Evolutionary conservation across 352 stramenopile genomes (phyloP).

Genomic region (Phytophthora citrophthora): DNA sequence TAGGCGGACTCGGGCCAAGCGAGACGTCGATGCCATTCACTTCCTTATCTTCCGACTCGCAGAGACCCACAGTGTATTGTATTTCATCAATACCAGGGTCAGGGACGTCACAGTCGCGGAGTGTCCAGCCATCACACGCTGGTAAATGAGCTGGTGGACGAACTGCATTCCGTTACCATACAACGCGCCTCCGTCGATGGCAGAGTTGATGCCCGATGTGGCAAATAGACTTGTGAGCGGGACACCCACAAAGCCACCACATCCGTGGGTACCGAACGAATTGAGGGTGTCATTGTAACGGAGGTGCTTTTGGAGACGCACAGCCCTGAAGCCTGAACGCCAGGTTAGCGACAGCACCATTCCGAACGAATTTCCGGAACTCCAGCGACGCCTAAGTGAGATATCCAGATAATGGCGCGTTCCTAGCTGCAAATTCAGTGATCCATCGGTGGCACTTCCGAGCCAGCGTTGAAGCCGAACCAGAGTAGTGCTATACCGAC

Average conservation of each 20-base stretch:
- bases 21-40: conserved; percentile 76
- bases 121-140: conserved; percentile 57
- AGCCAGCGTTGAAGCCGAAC: no score
- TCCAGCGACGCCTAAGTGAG: no score
- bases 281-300: conserved; percentile 67
- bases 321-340: background rate
- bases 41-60: conserved; percentile 77
- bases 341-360: no score
- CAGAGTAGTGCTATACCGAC: no score
- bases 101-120: conserved; percentile 63
- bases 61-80: conserved; percentile 70
- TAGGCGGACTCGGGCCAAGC: conserved; percentile 45
- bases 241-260: conserved; percentile 57
- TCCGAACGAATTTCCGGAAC: no score
- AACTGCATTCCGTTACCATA: conserved; percentile 51
- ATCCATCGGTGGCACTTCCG: no score
- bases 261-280: conserved; percentile 70
- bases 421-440: no score
- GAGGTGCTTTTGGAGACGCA: conserved; percentile 53
- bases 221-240: conserved; percentile 73
- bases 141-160: conserved; percentile 52
- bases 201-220: conserved; percentile 46
- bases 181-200: conserved; percentile 50
- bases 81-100: conserved; percentile 68
- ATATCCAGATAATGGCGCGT: no score